Base-by-base conservation (phyloP, 108 stramenopile genomes). In the Phaeodactylum tricornutum region DNA sequence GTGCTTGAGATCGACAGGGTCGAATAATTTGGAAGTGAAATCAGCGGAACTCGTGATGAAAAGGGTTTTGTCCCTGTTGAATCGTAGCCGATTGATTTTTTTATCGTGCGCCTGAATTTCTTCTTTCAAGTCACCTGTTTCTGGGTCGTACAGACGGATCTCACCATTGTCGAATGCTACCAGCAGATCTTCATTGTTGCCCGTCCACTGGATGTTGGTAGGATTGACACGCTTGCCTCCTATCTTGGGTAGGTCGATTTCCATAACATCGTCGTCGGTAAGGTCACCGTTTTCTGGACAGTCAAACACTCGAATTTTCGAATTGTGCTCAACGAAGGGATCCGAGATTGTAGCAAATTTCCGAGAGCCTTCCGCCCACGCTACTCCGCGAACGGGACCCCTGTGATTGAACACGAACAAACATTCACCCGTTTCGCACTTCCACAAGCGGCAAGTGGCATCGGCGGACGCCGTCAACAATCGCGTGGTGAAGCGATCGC, bases 1-100 rank as follows among this genome's bases (percentile, higher is more conserved):
- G 47, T 82, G 82, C 32, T 66, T 63, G 33, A 95, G 61, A 48
- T 94, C 82, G 23, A 88, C 82, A 1, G 90, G 84, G 78, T 98
- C 96, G 59, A 82, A 95, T 21, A 98, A 55, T 53, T 91, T 96
- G 54, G 94, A 54, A 27, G 90, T 93, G 61, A 84, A 85, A 71
- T 99, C 98, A 1, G 93, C 90, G 25, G 87, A 90, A 36, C 78
- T 69, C 4, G 98, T 98, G 33, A 99, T 79, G 64, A 98, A 83
- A 36, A 97, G 65, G 3, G 96, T 92, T 57, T 95, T 95, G 46
- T 94, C 92, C 43, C 59, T 69, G 73, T 94, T 97, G 79, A 95
- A 93, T 47, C 68, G 69, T 11, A 98, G 57, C 24, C 85, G 71
- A 59, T 93, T 93, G 60, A 97, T 94, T 55, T 93, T 88, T 61